Base-by-base conservation (phyloP, 805 yeast genomes). In the Candida piceae region DNA sequence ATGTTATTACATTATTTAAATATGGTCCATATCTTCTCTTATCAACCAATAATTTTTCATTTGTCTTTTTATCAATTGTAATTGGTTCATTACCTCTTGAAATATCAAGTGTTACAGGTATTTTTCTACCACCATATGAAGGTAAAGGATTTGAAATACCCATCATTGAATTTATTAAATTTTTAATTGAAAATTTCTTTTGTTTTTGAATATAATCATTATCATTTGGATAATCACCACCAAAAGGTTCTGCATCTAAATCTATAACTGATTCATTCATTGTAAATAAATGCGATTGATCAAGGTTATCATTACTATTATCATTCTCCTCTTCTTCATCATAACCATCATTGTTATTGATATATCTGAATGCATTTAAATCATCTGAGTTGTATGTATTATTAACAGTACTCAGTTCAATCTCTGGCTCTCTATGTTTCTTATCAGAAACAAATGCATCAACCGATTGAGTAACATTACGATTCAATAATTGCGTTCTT, bases 1-100 rank as follows among this genome's bases (percentile, higher is more conserved):
- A 88, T 1, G 94, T 84, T 41, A 93, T 81, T 20, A 70, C 49
- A 58, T 93, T 93, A 40, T 70, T 58, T 38, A 71, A 50, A 57
- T 82, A 90, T 0, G 86, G 78, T 29, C 57, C 68, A 5, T 67
- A 60, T 5, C 71, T 74, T 42, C 96, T 69, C 53, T 83, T 93
- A 58, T 90, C 97, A 2, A 80, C 51, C 25, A 81, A 61, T 2
- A 64, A 55, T 21, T 58, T 50, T 25, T 42, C 36, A 39, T 55
- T 55, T n/a, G 49, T 38, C 22, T 46, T 45, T 15, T 53, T 35
- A 55, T 63, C 26, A 51, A 53, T 45, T 55, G 66, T 13, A 45
- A 51, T 13, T 4, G 57, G 58, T 15, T 44, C 50, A 13, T 39
- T 49, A 20, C 60, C 55, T 16, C 60, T 57, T 3, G 57, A 58